Percentiles rank a stretch among this genome's conserved stretches.
Conservation (phyloP, 208 protist species). For the Zelonia costaricensis region DNA sequence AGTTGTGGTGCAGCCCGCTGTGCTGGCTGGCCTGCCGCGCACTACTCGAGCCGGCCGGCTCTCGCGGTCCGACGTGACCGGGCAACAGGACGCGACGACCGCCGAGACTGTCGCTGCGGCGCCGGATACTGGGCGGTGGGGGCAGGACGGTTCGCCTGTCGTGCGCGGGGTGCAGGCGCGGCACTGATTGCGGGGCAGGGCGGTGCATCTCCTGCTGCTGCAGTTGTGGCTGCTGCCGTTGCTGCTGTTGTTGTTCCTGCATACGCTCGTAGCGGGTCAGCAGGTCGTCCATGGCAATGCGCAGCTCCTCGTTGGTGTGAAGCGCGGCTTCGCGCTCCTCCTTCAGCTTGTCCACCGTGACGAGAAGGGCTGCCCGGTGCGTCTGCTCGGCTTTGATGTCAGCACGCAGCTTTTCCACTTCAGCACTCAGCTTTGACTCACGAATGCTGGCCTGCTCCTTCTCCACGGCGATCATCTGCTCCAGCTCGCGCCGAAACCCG, state of each 20-base stretch:
- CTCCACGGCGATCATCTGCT: slow-evolving; percentile 75
- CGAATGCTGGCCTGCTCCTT: slow-evolving; percentile 58
- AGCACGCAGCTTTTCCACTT: slow-evolving; percentile 59
- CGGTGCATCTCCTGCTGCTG: no score
- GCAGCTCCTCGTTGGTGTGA: slow-evolving; percentile 71
- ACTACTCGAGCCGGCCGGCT: neutral
- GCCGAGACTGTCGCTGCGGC: no score
- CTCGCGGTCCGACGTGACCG: no score
- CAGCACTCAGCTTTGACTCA: slow-evolving; percentile 49
- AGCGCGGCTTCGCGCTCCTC: slow-evolving; percentile 61
- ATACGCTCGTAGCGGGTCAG: slow-evolving; percentile 32
- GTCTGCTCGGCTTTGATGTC: slow-evolving; percentile 66
- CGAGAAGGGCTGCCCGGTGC: slow-evolving; percentile 40
- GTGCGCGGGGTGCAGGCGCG: no score
- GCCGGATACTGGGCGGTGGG: no score
- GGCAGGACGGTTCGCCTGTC: no score
- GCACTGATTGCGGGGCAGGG: neutral
- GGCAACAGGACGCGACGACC: no score
- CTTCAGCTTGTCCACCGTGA: slow-evolving; percentile 58
- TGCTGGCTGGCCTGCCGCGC: neutral
- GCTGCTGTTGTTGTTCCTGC: slow-evolving; percentile 6
- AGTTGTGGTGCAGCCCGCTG: slow-evolving; percentile 27
- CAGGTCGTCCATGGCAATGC: slow-evolving; percentile 66
- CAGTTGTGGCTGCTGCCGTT: neutral
- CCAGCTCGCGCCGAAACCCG: slow-evolving; percentile 72